Evolutionary conservation across 2,329 filamentous ascomycete genomes (phyloP).

Genomic region (Neofusicoccum sp.): DNA sequence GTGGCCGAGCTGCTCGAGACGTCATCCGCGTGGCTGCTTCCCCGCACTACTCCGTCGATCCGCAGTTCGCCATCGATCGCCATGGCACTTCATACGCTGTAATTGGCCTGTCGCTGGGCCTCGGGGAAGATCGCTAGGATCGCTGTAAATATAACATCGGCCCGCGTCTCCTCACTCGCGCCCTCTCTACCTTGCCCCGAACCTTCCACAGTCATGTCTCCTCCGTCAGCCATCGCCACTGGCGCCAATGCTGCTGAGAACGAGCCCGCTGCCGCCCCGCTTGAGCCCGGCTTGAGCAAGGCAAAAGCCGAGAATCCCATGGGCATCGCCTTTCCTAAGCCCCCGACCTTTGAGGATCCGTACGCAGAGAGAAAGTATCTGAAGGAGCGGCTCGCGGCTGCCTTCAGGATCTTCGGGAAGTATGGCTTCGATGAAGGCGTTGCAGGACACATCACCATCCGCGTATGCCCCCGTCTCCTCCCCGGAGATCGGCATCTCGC

Average conservation of each 20-base stretch:
- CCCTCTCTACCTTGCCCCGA: no score
- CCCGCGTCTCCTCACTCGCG: background rate
- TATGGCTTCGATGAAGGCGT: slow-evolving; percentile 46
- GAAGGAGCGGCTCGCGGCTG: slow-evolving; percentile 38
- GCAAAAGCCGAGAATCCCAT: slow-evolving; percentile 26
- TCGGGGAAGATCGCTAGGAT: background rate
- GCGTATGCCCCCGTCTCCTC: slow-evolving; percentile 37
- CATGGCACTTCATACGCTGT: background rate
- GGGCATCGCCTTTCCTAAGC: slow-evolving; percentile 25
- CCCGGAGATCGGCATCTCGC: no score
- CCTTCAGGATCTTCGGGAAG: slow-evolving; percentile 41
- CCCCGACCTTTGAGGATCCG: slow-evolving; percentile 37
- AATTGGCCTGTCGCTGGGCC: background rate
- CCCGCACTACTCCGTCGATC: background rate
- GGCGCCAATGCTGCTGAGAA: slow-evolving; percentile 1
- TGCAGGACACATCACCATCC: slow-evolving; percentile 62
- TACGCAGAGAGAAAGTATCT: slow-evolving; percentile 38
- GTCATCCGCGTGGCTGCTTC: no score
- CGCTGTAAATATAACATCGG: background rate
- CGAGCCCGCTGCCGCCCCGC: slow-evolving; percentile 30
- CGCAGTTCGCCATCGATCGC: background rate
- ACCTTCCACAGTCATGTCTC: background rate
- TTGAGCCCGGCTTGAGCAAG: slow-evolving; percentile 33
- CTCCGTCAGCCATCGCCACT: slow-evolving; percentile 9
- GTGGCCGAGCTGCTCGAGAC: no score